These are phyloP conservation scores for Lasiodiplodia hormozganensis DNA, from an alignment of 2,329 filamentous ascomycete species.

Conservation along the genomic window DNA sequence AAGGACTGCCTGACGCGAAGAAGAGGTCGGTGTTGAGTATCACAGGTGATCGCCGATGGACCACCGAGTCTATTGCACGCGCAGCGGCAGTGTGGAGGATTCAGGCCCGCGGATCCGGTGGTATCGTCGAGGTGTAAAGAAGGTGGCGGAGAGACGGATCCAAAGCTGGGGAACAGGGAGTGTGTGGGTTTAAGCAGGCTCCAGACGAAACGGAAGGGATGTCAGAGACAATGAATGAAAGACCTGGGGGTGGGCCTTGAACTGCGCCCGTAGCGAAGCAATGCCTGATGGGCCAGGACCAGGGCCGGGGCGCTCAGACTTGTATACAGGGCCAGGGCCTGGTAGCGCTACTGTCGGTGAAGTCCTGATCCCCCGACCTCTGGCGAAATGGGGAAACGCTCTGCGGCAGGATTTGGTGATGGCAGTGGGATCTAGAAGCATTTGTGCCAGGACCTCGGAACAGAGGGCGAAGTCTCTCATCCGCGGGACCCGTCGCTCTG, in stretches of 20 bases:
- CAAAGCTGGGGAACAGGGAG: slow-evolving; percentile 16
- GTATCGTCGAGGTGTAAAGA: background rate
- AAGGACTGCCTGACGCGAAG: background rate
- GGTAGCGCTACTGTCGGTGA: slow-evolving; percentile 8
- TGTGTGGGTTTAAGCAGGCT: slow-evolving; percentile 10
- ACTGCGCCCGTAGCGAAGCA: slow-evolving; percentile 13
- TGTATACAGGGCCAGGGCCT: slow-evolving; percentile 5
- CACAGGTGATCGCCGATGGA: background rate
- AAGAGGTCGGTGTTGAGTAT: background rate
- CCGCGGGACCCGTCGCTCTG: background rate
- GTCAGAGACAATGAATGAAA: slow-evolving; percentile 21
- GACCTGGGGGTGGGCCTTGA: slow-evolving; percentile 18
- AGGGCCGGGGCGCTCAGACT: slow-evolving; percentile 19
- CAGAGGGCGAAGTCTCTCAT: background rate
- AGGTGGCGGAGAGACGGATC: slow-evolving; percentile 12
- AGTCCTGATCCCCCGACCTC: background rate
- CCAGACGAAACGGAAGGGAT: background rate
- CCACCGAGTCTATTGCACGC: slow-evolving; percentile 1
- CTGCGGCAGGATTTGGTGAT: background rate
- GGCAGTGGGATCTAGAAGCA: background rate
- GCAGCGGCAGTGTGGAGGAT: background rate
- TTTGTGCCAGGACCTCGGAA: background rate
- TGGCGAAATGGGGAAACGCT: background rate
- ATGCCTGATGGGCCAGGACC: slow-evolving; percentile 3
- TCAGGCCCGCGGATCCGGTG: background rate